Conservation (phyloP, 2,329 filamentous ascomycete genomes). For the Penicillium brasilianum region DNA sequence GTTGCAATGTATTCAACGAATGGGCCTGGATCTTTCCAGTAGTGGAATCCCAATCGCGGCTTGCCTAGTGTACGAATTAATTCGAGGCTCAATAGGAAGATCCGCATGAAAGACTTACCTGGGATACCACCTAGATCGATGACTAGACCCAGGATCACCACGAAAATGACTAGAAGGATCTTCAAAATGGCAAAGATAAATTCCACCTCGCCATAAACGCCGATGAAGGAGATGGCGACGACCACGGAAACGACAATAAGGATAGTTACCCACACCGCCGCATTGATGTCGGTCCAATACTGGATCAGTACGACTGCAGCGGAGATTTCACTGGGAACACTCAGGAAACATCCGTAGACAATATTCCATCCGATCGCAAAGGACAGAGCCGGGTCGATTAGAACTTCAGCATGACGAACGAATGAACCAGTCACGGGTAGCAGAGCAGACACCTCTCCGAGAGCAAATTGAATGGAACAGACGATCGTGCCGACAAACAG, state of each 20-base stretch:
- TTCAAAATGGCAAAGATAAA: conserved; percentile 60
- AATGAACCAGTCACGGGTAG: conserved; percentile 59
- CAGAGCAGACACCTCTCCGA: conserved; percentile 58
- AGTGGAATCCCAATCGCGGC: conserved; percentile 66
- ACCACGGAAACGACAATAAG: conserved; percentile 63
- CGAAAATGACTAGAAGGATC: conserved; percentile 54
- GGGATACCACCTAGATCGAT: conserved; percentile 68
- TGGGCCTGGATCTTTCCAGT: conserved; percentile 71
- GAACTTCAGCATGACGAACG: conserved; percentile 56
- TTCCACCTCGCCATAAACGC: conserved; percentile 57
- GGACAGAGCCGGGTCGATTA: conserved; percentile 57
- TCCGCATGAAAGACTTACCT: conserved; percentile 53
- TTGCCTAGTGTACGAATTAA: conserved; percentile 50
- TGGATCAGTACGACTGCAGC: conserved; percentile 67
- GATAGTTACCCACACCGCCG: conserved; percentile 52
- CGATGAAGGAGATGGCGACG: conserved; percentile 61
- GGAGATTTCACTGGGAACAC: conserved; percentile 65
- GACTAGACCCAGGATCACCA: conserved; percentile 56
- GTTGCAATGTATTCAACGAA: conserved; percentile 68
- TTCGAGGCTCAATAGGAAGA: conserved; percentile 58
- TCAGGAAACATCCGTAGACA: conserved; percentile 58
- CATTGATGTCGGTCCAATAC: conserved; percentile 58
- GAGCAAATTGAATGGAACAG: conserved; percentile 56
- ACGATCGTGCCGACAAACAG: conserved; percentile 56
- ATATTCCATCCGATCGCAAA: conserved; percentile 57